Percentiles rank a stretch among this genome's conserved stretches.
These are phyloP conservation scores for Ulvella scutata DNA, from an alignment of 139 green algal genomes.

Conservation along the genomic window DNA sequence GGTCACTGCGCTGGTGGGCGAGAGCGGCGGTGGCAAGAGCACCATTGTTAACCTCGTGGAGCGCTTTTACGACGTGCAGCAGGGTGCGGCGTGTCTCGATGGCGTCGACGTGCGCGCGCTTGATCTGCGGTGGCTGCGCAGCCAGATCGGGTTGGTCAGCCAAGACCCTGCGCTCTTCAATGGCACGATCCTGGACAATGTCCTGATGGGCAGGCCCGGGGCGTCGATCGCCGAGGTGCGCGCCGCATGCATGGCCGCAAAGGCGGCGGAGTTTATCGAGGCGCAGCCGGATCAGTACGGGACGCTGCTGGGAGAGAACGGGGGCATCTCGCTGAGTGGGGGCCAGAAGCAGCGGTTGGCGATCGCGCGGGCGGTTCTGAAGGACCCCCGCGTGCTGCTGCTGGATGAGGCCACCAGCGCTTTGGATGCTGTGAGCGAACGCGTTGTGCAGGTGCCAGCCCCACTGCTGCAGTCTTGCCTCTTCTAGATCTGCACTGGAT, in stretches of 20 bases:
- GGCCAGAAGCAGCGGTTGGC: slow-evolving; percentile 59
- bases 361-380: slow-evolving; percentile 66
- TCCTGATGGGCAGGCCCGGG: slow-evolving; percentile 39
- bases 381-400: slow-evolving; percentile 44
- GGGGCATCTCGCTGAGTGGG: slow-evolving; percentile 28
- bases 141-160: slow-evolving; percentile 55
- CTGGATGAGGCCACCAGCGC: slow-evolving; percentile 57
- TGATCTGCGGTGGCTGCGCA: slow-evolving; percentile 62
- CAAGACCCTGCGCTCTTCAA: slow-evolving; percentile 86
- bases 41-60: slow-evolving; percentile 77
- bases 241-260: slow-evolving; percentile 21
- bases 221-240: slow-evolving; percentile 14
- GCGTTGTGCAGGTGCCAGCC: slow-evolving; percentile 29
- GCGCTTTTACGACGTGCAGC: slow-evolving; percentile 65
- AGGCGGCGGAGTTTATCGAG: slow-evolving; percentile 42
- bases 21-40: slow-evolving; percentile 80
- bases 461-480: too few relatives aligned
- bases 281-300: slow-evolving; percentile 32
- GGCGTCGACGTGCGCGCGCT: slow-evolving; percentile 52
- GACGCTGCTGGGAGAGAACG: slow-evolving; percentile 14
- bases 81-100: slow-evolving; percentile 55
- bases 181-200: slow-evolving; percentile 59
- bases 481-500: too few relatives aligned
- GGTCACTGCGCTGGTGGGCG: slow-evolving; percentile 80
- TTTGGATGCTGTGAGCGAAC: slow-evolving; percentile 55